Percentiles rank a stretch among this genome's conserved stretches.
These are phyloP conservation scores for Byssoonygena ceratinophila DNA, from an alignment of 2,329 filamentous ascomycete genomes.

Conservation along the genomic window DNA sequence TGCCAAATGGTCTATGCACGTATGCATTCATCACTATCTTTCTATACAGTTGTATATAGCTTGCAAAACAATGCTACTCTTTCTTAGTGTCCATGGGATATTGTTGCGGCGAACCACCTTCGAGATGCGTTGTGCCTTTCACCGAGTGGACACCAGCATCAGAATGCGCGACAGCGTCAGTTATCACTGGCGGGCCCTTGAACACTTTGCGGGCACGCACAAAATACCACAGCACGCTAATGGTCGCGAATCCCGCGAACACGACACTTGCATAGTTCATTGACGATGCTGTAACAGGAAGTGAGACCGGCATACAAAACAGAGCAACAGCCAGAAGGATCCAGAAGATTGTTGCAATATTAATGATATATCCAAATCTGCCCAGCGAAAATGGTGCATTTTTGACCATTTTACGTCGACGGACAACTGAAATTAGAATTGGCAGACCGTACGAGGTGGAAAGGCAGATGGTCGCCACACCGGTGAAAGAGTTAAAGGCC, in stretches of 20 bases:
- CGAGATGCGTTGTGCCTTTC: conserved; percentile 17
- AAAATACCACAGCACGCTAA: conserved; percentile 55
- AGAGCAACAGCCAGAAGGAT: conserved; percentile 58
- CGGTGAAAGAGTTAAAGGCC: conserved; percentile 70
- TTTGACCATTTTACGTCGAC: conserved; percentile 54
- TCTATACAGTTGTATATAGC: not conserved
- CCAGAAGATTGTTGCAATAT: conserved; percentile 58
- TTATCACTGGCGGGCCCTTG: conserved; percentile 43
- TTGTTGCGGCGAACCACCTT: conserved; percentile 1
- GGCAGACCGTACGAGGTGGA: conserved; percentile 66
- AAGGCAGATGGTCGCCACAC: conserved; percentile 68
- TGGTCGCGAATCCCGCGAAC: conserved; percentile 51
- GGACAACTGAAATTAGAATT: conserved; percentile 59
- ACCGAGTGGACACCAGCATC: conserved; percentile 25
- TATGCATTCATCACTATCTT: not conserved
- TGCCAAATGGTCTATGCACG: too few species aligned
- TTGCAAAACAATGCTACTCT: not conserved
- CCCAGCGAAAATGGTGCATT: conserved; percentile 60
- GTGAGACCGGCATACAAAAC: conserved; percentile 62
- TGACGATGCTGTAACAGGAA: conserved; percentile 45
- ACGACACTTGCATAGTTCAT: conserved; percentile 62
- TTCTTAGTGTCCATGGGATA: not conserved
- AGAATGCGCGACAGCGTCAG: conserved; percentile 21
- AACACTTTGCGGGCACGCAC: conserved; percentile 54
- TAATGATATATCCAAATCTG: conserved; percentile 57